Evolutionary conservation across 176 grass and related monocot genomes (phyloP), one percentile per base, ranked within the genome.

Genomic region (Eragrostis nindensis): DNA sequence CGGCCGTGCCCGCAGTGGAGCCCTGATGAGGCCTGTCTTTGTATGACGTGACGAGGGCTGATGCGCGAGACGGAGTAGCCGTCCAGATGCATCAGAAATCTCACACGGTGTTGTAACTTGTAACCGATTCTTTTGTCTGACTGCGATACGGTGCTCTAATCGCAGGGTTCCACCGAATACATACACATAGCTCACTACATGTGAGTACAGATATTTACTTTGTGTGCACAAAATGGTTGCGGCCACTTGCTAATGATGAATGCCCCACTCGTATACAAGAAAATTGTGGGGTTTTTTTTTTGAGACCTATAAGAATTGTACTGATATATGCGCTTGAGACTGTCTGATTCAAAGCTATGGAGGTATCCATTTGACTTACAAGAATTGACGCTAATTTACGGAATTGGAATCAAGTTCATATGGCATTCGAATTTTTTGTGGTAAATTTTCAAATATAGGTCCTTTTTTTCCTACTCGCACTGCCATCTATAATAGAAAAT

Each of bases 21-120:
- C 71, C 77, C 64, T 89, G 26, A 89, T 75, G 77, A 66, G 65
- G 47, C 5, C 11, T 46, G 24, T 14, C 22, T 21, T 49, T 7
- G 32, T 73, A 8, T 59, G 25, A 78, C 55, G 27, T 44, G 18
- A 54, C 18, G 9, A 71, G 54, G 63, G 26, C 64, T 24, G 14
- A 50, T 62, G 45, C 25, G 10, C 71, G 87, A 1, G 24, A 75
- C 17, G 64, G 71, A 81, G 54, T 81, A 65, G 77, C 71, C 15
- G 45, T 26, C 27, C 55, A 75, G 72, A 71, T 66, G 66, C 54
- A 44, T 82, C 16, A n/a, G 5, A 29, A 56, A 65, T 52, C 83
- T 66, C 73, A 62, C 65, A 71, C 16, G 8, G 61, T 86, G 78
- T 73, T 82, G 78, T 86, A 82, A 78, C 30, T 73, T 82, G 78